Evolutionary conservation across 306 rosid genomes (phyloP), one percentile per base, ranked within the genome.

Genomic region (Inga oerstediana): DNA sequence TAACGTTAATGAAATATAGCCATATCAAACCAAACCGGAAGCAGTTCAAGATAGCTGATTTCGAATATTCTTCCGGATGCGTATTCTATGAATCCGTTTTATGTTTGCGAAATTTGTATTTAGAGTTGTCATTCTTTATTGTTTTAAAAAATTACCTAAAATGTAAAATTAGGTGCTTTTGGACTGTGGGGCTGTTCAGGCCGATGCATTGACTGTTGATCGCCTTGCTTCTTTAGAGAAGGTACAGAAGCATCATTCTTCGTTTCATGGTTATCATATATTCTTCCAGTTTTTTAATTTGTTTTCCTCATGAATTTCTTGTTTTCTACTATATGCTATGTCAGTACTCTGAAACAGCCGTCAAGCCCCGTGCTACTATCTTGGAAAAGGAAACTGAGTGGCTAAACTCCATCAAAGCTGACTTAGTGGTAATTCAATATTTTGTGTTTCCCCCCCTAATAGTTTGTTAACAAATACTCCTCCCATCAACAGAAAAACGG

Each of bases 141-240:
- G 10, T 72, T 56, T 12, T n/a, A 69, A 51, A 73, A 32, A 44
- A 45, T 75, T 61, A 22, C 4, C 15, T 22, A 11, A 59, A 59
- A 59, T 74, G 79, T 81, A 15, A 74, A 86, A 67, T 68, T 56
- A 94, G 98, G 99, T 91, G 74, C 90, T 97, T 83, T 84, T 97
- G 82, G 97, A 97, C 80, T 94, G 98, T 86, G 99, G 99, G 79
- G 97, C 99, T 35, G 98, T 94, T 87, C 99, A 97, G 90, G 92
- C 95, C 1, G 98, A 96, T 89, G 99, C 99, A 22, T 88, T 96
- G 82, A 96, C 99, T 0, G 99, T 96, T 0, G 98, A 96, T 89
- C 98, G 99, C 51, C 97, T 96, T 72, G 99, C 98, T 10, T 96
- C 99, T 41, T 88, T 96, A 92, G 93, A 90, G 84, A 94, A 92